phyloP scores from a whole-genome alignment of 495 filamentous ascomycete species.

The Penicillium soppii region DNA sequence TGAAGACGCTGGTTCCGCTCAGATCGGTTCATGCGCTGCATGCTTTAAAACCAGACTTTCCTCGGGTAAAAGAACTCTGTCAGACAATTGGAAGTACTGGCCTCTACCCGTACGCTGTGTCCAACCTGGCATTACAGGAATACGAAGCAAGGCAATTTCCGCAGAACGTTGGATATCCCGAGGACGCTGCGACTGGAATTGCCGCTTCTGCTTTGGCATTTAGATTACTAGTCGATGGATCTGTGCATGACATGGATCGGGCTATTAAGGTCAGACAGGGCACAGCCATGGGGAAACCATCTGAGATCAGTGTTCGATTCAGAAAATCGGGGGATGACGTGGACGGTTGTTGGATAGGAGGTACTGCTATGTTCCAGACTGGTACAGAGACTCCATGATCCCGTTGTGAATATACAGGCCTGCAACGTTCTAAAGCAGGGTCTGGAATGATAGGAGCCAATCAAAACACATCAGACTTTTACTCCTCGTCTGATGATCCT shows the following conservation, averaged over 20 bases:
- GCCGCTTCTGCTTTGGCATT: slow-evolving; percentile 12
- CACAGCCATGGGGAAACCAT: slow-evolving; percentile 3
- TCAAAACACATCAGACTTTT: background rate
- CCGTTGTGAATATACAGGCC: background rate
- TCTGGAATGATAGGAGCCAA: background rate
- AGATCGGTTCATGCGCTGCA: background rate
- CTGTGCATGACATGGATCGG: background rate
- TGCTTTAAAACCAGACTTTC: background rate
- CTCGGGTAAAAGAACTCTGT: background rate
- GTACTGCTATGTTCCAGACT: background rate
- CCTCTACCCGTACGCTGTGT: slow-evolving; percentile 10
- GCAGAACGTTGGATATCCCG: background rate
- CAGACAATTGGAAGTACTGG: slow-evolving; percentile 8
- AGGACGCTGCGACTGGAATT: slow-evolving; percentile 15
- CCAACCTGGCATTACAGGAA: background rate
- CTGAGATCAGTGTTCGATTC: slow-evolving; percentile 6
- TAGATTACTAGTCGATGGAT: background rate
- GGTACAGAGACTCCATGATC: background rate
- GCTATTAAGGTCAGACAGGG: slow-evolving; percentile 10
- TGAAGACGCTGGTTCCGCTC: slow-evolving; percentile 13
- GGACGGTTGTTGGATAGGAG: slow-evolving; percentile 14
- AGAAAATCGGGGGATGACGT: slow-evolving; percentile 1
- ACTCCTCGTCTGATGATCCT: background rate
- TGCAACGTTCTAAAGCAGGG: no score
- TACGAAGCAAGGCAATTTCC: slow-evolving; percentile 13